Evolutionary conservation across 345 rosid genomes (phyloP), one percentile per base, ranked within the genome.

Genomic region (Aurinia saxatilis): DNA sequence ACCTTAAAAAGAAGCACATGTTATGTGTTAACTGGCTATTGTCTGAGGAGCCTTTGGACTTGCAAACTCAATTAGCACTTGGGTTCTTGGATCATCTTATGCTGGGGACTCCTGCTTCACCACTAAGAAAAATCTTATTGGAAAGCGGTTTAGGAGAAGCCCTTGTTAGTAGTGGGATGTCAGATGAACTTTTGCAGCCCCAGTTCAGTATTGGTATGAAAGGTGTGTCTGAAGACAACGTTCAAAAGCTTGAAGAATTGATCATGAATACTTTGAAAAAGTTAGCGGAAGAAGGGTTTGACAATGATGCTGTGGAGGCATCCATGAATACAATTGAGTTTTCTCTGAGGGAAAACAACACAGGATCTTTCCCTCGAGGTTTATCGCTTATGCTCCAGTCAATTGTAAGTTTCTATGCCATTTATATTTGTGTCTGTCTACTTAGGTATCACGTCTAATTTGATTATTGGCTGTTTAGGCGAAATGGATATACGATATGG

Each of bases 281-380:
- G 68, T 76, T 90, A 77, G 81, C 82, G 40, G 95, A 84, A 33
- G 95, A 93, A 76, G 97, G 99, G 63, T 90, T 93, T 80, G 97
- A 93, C 37, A 57, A 65, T 15, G 88, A 85, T 52, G 96, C 97
- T 68, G 81, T 93, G 65, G 99, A 93, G 79, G 99, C 97, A 77
- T 93, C 97, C 58, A 89, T 93, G 97, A 93, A 93, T 73, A 93
- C 97, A 16, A 90, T 90, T 63, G 99, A 93, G 75, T 87, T 93
- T 74, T 87, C 97, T 76, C 91, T 93, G 11, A 77, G 99, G 73
- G 99, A 93, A 71, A 93, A 93, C 73, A 90, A 93, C 56, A 93
- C 96, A 7, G 97, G 97, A 38, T 93, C 99, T 63, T 93, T 87
- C 74, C 99, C 99, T 71, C 96, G 99, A 60, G 99, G 99, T 55